Percentiles rank a stretch among this genome's conserved stretches.
These are phyloP conservation scores for Neonectria neomacrospora DNA, from an alignment of 2,329 filamentous ascomycete species.

Conservation along the genomic window DNA sequence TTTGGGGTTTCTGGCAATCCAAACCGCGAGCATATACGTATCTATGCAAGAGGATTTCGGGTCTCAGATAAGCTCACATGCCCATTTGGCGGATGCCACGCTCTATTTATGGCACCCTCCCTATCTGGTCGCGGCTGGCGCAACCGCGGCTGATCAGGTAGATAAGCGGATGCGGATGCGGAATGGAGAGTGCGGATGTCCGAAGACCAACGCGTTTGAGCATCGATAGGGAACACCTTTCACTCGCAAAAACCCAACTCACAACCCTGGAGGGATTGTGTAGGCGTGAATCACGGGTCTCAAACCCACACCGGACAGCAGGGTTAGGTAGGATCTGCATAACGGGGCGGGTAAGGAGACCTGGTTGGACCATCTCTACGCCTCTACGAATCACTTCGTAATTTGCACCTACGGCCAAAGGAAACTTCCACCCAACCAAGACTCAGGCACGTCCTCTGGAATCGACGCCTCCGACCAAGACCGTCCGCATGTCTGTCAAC, in stretches of 20 bases:
- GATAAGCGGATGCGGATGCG: background rate
- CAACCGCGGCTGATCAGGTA: background rate
- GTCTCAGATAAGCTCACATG: background rate
- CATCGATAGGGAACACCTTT: background rate
- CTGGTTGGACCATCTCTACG: background rate
- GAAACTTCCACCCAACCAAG: background rate
- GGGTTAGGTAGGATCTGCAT: background rate
- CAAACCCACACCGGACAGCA: background rate
- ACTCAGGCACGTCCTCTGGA: background rate
- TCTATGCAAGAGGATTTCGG: background rate
- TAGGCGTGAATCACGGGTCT: background rate
- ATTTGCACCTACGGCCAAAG: background rate
- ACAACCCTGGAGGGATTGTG: too few species aligned
- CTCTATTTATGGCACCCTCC: background rate
- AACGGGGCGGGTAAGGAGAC: background rate
- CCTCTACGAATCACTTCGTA: background rate
- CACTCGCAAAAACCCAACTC: too few species aligned
- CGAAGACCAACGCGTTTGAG: background rate
- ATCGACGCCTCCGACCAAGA: background rate
- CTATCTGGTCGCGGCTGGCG: background rate
- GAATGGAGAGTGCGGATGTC: background rate
- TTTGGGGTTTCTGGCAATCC: background rate
- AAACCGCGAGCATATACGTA: too few species aligned
- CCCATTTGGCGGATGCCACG: background rate
- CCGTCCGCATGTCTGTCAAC: background rate